Conservation (phyloP, 1,284 basidiomycete species). For the Microbotryum lychnidis-dioicae region DNA sequence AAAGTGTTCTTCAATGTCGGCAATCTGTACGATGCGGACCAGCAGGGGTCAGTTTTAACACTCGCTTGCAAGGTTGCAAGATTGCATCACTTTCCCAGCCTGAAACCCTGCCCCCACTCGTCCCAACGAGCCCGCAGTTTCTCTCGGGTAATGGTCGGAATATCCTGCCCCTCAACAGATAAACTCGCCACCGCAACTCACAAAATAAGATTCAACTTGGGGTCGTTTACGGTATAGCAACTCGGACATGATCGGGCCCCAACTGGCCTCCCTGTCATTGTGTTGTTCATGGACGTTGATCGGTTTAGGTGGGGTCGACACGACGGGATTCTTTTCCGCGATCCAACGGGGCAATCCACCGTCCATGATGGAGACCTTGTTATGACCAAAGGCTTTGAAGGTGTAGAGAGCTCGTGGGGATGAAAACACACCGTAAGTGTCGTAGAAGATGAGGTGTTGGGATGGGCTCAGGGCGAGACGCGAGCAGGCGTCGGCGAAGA, state of each 20-base stretch:
- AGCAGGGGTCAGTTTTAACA: background rate
- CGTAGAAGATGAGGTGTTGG: constrained; percentile 84
- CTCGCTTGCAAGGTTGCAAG: background rate
- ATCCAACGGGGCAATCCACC: constrained; percentile 83
- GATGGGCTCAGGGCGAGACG: constrained; percentile 60
- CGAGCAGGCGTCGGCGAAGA: constrained; percentile 72
- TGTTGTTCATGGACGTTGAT: constrained; percentile 16
- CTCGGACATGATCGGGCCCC: constrained; percentile 16
- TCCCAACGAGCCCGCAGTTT: background rate
- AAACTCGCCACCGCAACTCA: constrained; percentile 8
- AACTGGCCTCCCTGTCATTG: background rate
- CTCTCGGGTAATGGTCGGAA: no score
- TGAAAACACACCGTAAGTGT: constrained; percentile 77
- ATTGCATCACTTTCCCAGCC: no score
- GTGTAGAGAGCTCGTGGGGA: constrained; percentile 84
- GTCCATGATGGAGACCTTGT: constrained; percentile 73
- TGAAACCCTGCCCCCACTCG: background rate
- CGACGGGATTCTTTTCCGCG: constrained; percentile 58
- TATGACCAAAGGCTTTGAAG: constrained; percentile 81
- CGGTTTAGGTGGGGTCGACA: constrained; percentile 35
- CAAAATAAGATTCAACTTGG: constrained; percentile 24
- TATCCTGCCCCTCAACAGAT: no score
- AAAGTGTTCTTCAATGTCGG: constrained; percentile 22
- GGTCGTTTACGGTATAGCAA: constrained; percentile 20
- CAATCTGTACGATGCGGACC: background rate